phyloP scores from a whole-genome alignment of 2,329 filamentous ascomycete genomes.

The Cladosporium colombiae region DNA sequence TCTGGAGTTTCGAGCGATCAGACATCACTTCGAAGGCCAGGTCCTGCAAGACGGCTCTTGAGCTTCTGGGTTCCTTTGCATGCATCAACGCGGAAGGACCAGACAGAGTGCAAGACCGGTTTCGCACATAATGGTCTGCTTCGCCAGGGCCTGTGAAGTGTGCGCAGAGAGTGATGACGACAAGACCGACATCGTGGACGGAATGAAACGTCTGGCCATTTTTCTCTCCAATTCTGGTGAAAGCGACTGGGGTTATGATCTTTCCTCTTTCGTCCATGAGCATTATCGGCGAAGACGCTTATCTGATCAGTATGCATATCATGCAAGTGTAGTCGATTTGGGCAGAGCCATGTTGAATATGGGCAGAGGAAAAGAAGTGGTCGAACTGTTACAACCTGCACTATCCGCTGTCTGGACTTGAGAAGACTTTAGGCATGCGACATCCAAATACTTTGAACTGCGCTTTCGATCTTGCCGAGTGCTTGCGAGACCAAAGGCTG shows the following conservation, averaged over 20 bases:
- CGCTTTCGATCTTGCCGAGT: background rate
- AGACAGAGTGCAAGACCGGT: background rate
- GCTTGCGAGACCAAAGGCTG: background rate
- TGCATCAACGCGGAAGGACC: too few species aligned
- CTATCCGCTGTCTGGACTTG: background rate
- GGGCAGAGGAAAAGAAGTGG: background rate
- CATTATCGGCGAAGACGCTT: background rate
- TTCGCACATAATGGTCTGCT: background rate
- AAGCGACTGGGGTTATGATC: background rate
- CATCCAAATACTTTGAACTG: background rate
- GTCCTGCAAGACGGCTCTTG: background rate
- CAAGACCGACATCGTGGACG: background rate
- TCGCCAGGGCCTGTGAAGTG: background rate
- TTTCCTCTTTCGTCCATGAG: background rate
- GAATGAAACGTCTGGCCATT: background rate
- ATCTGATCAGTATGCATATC: background rate
- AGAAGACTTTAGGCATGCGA: background rate
- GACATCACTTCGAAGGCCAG: background rate
- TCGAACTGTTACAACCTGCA: background rate
- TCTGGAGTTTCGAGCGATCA: constrained; percentile 22
- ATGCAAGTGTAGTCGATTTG: background rate
- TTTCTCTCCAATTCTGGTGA: background rate
- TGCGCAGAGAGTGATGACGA: background rate
- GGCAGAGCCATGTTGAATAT: accelerated
- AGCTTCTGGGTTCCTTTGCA: background rate